Evolutionary conservation across 208 protist genomes (phyloP).

Genomic region (Wallacemonas sp.): DNA sequence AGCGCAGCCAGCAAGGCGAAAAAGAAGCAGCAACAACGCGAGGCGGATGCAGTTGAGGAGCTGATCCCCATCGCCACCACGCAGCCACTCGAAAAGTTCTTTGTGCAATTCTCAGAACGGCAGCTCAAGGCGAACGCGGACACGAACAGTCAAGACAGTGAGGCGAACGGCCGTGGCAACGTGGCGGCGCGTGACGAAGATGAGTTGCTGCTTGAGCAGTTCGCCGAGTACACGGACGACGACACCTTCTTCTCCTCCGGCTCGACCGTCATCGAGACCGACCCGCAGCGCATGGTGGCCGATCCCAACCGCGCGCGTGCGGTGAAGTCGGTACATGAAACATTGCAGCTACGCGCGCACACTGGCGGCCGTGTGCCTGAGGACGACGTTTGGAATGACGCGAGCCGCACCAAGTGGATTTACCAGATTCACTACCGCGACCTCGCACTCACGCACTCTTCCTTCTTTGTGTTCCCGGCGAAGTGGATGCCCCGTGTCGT

Average conservation of each 20-base stretch:
- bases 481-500: constrained; percentile 82
- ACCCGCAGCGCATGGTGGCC: constrained; percentile 52
- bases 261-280: constrained; percentile 56
- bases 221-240: constrained; percentile 91
- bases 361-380: constrained; percentile 60
- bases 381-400: constrained; percentile 43
- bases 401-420: constrained; percentile 53
- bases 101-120: constrained; percentile 51
- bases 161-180: constrained; percentile 12
- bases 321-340: constrained; percentile 62
- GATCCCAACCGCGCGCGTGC: constrained; percentile 42
- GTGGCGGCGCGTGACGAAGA: constrained; percentile 65
- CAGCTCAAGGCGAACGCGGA: constrained; percentile 15
- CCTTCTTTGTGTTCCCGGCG: constrained; percentile 85
- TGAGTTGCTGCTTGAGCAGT: constrained; percentile 77
- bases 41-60: constrained; percentile 44
- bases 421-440: constrained; percentile 80
- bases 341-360: constrained; percentile 47
- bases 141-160: no score
- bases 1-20: neutral
- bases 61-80: constrained; percentile 51
- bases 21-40: constrained; percentile 5
- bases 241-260: constrained; percentile 87
- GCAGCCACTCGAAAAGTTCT: constrained; percentile 79
- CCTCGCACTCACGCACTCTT: constrained; percentile 76